Base-by-base conservation (phyloP, 768 basidiomycete species). In the Mycena maculata region DNA sequence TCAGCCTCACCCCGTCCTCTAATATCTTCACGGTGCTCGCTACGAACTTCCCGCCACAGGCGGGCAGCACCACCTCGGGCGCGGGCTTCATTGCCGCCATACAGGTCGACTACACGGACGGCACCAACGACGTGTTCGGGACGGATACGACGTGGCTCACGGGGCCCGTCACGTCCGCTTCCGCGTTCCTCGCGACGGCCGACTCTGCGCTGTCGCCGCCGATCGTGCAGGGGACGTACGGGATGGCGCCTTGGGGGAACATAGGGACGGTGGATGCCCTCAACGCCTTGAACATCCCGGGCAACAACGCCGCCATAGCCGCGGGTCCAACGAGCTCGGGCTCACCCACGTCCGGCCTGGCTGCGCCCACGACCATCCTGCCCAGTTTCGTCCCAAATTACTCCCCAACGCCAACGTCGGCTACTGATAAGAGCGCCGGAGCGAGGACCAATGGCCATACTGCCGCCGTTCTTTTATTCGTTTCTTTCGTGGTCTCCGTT, bases 11-110 rank as follows among this genome's bases (percentile, higher is more conserved):
- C 11, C 15, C 55, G 42, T 20, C 50, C 50, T 30, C 47, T 10
- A 62, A 70, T 33, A 28, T 60, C 33, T 59, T 70, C 57, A 57
- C 60, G 12, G 56, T 65, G 27, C 2, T 70, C 56, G 50, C 56
- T 8, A 42, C 49, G 33, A 59, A 66, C 42, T 58, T 63, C 23
- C 18, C 36, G 12, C 3, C 57, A 25, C 41, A 53, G 42, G 31
- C 38, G 13, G 39, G 27, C 20, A 48, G 31, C 28, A n/a, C 9
- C 11, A 2, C 18, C 31, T 33, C 39, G 25, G 10, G 23, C 15
- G 61, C 58, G 18, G 61, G 56, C 18, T 23, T 69, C 23, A 59
- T 63, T 13, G 67, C 62, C 0, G 57, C 55, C 3, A 54, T 69
- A 18, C 41, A 47, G n/a, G 20, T 64, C 22, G 12, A 22, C 2